Evolutionary conservation across 2,329 filamentous ascomycete genomes (phyloP).

Genomic region (Fusarium sambucinum): DNA sequence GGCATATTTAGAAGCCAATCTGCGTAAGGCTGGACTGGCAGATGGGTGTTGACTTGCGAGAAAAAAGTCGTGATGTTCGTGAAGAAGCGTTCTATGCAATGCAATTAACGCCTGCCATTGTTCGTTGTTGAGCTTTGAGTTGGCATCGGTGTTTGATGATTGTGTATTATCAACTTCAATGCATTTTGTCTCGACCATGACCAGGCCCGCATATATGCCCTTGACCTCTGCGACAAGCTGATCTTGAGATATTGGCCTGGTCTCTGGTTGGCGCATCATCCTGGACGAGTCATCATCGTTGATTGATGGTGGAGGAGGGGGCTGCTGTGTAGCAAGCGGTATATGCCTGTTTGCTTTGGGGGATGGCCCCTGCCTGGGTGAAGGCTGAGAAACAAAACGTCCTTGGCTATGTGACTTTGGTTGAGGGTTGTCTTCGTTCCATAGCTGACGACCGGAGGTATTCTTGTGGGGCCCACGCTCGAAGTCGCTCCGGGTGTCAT

Average conservation of each 20-base stretch:
- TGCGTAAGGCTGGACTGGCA: constrained; percentile 74
- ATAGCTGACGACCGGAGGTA: constrained; percentile 45
- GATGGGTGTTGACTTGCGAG: constrained; percentile 88
- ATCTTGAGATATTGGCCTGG: constrained; percentile 72
- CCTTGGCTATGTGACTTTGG: constrained; percentile 22
- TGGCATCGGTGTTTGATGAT: constrained; percentile 58
- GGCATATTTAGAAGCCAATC: constrained; percentile 81
- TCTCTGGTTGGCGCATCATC: constrained; percentile 40
- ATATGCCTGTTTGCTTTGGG: neutral
- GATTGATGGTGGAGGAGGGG: neutral
- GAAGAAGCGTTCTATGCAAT: constrained; percentile 81
- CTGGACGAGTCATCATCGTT: constrained; percentile 24
- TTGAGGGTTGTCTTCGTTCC: constrained; percentile 45
- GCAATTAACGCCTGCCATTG: constrained; percentile 89
- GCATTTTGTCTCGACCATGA: constrained; percentile 89
- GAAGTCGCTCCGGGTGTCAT: constrained; percentile 36
- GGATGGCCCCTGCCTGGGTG: constrained; percentile 7
- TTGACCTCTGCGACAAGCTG: constrained; percentile 86
- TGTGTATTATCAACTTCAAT: constrained; percentile 82
- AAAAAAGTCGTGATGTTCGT: constrained; percentile 90
- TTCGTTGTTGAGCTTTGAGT: constrained; percentile 66
- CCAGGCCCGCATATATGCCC: constrained; percentile 83
- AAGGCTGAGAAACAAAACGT: constrained; percentile 12
- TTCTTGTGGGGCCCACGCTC: constrained; percentile 42
- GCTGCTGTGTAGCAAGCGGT: neutral